These are phyloP conservation scores for Ichthyophthirius multifiliis DNA, from an alignment of 169 alveolate species.

Conservation along the genomic window DNA sequence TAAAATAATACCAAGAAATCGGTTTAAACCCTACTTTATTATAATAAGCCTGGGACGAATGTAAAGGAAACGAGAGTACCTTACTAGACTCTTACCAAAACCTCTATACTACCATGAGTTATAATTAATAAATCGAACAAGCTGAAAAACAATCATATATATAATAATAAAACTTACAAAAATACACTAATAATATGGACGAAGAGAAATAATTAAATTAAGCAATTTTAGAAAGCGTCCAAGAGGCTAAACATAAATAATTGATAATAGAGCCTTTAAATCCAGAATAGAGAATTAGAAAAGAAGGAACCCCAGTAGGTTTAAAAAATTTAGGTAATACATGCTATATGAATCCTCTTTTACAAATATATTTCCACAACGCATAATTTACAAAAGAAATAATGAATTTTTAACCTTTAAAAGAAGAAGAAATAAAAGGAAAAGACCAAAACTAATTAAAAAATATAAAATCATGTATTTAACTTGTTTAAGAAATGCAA, in stretches of 20 bases:
- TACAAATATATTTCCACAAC: conserved; percentile 44
- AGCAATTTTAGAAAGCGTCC: conserved; percentile 21
- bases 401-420: conserved; percentile 25
- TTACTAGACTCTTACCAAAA: neutral
- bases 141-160: too few species aligned
- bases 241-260: conserved; percentile 14
- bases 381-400: conserved; percentile 43
- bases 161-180: too few species aligned
- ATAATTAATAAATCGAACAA: neutral
- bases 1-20: too few species aligned
- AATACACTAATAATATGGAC: conserved; percentile 1
- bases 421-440: neutral
- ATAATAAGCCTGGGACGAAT: neutral
- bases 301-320: conserved; percentile 47
- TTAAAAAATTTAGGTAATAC: conserved; percentile 60
- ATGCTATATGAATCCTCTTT: conserved; percentile 61
- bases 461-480: conserved; percentile 14
- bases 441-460: neutral
- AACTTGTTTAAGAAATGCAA: conserved; percentile 24
- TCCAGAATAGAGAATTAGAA: conserved; percentile 60
- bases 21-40: too few species aligned
- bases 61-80: neutral
- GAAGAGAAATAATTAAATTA: conserved; percentile 22
- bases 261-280: conserved; percentile 45
- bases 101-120: neutral